Conservation (phyloP, 176 grass and related monocot species). For the Triticum timopheevii region DNA sequence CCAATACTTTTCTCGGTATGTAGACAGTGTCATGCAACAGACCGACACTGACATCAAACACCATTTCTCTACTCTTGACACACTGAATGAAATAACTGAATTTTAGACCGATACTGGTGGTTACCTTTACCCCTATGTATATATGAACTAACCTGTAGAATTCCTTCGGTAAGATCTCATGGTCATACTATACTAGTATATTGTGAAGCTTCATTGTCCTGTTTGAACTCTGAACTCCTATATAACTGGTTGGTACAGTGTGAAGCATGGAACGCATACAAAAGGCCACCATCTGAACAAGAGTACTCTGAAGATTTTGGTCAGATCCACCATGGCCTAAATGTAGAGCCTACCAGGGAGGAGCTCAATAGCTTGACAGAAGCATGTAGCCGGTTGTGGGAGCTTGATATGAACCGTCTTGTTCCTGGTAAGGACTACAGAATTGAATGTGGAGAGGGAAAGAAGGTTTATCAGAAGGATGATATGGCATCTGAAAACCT, state of each 20-base stretch:
- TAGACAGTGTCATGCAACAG: not conserved
- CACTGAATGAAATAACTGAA: not conserved
- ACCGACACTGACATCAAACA: not conserved
- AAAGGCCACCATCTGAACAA: slow-evolving; percentile 71
- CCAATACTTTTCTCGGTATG: not conserved
- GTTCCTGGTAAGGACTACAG: slow-evolving; percentile 81
- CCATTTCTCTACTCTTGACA: slow-evolving; percentile 2
- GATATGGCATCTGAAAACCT: slow-evolving; percentile 75
- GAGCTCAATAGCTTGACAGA: slow-evolving; percentile 73
- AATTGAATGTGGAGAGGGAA: slow-evolving; percentile 79
- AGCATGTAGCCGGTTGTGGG: slow-evolving; percentile 79
- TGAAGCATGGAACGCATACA: slow-evolving; percentile 82
- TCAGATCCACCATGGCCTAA: slow-evolving; percentile 49
- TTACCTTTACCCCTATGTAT: not conserved
- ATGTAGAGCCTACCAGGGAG: slow-evolving; percentile 71
- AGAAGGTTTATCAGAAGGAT: slow-evolving; percentile 88
- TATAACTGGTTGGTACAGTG: slow-evolving; percentile 31
- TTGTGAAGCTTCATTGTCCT: slow-evolving; percentile 26
- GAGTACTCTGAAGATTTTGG: slow-evolving; percentile 61
- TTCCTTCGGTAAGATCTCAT: not conserved
- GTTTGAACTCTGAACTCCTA: slow-evolving; percentile 34
- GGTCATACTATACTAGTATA: slow-evolving; percentile 1
- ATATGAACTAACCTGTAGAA: not conserved
- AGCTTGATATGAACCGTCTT: slow-evolving; percentile 78
- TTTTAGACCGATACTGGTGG: not conserved